These are phyloP conservation scores for Leucosporidium yakuticum DNA, from an alignment of 768 basidiomycete genomes.

Conservation along the genomic window DNA sequence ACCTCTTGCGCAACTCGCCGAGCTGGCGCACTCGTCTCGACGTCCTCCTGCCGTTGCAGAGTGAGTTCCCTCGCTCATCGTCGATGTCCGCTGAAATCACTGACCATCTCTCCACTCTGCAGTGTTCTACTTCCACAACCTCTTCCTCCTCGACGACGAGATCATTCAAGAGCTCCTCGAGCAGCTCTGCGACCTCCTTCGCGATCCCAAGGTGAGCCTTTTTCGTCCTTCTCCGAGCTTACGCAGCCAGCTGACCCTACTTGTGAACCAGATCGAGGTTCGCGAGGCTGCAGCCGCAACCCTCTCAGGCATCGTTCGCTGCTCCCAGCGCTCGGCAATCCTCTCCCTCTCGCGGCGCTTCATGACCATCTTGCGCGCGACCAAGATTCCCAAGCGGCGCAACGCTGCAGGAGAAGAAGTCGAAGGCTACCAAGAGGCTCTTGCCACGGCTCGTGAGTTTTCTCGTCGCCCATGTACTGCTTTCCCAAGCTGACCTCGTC, in stretches of 20 bases:
- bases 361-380: conserved; percentile 63
- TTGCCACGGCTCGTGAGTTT: conserved; percentile 58
- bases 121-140: conserved; percentile 61
- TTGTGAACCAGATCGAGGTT: conserved; percentile 24
- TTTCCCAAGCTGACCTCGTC: neutral
- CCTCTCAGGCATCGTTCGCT: conserved; percentile 47
- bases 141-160: conserved; percentile 68
- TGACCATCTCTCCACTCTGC: neutral
- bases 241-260: conserved; percentile 20
- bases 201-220: conserved; percentile 49
- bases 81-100: neutral
- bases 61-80: conserved; percentile 8
- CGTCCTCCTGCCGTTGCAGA: conserved; percentile 65
- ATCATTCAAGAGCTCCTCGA: conserved; percentile 75
- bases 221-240: conserved; percentile 43
- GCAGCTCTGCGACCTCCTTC: conserved; percentile 71
- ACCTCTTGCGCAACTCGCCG: conserved; percentile 66
- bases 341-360: conserved; percentile 61
- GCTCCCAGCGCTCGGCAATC: conserved; percentile 47
- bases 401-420: conserved; percentile 48
- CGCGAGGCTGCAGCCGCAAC: conserved; percentile 40
- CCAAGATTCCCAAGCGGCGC: conserved; percentile 57
- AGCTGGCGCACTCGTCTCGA: conserved; percentile 84
- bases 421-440: conserved; percentile 59
- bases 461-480: neutral